phyloP scores from a whole-genome alignment of 768 basidiomycete species.

The Psilocybe azurescens region DNA sequence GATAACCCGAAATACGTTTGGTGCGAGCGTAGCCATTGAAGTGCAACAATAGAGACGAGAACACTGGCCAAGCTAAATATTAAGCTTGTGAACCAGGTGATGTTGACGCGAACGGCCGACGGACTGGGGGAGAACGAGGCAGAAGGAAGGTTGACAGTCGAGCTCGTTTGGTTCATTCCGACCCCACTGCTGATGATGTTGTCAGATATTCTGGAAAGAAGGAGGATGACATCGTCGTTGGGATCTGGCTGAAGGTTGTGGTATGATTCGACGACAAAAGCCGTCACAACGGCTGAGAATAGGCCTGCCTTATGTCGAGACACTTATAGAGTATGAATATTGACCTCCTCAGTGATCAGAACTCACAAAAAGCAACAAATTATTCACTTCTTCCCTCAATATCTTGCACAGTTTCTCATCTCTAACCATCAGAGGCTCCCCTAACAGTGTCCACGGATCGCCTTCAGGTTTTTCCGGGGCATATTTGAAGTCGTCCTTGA shows the following conservation, averaged over 20 bases:
- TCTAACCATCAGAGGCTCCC: neutral
- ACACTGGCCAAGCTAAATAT: constrained; percentile 17
- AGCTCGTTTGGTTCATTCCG: neutral
- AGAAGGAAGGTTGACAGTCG: neutral
- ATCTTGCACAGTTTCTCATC: constrained; percentile 2
- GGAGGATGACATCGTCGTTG: constrained; percentile 11
- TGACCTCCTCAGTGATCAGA: neutral
- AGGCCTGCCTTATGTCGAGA: constrained; percentile 21
- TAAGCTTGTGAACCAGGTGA: constrained; percentile 14
- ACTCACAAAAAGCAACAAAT: constrained; percentile 27
- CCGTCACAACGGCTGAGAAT: constrained; percentile 28
- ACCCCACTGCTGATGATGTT: neutral
- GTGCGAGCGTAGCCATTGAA: constrained; percentile 20
- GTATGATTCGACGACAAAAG: constrained; percentile 16
- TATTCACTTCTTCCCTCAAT: constrained; percentile 19
- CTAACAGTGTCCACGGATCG: constrained; percentile 1
- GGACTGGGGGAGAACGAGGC: constrained; percentile 4
- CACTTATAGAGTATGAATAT: neutral
- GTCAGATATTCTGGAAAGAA: constrained; percentile 15
- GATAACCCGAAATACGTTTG: constrained; percentile 6
- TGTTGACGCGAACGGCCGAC: constrained; percentile 15
- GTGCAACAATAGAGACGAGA: constrained; percentile 15
- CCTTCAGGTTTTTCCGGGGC: constrained; percentile 4
- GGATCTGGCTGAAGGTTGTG: constrained; percentile 20
- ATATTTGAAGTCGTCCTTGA: constrained; percentile 4